These are phyloP conservation scores for Hygrocybe punicea DNA, from an alignment of 768 basidiomycete genomes.

Conservation along the genomic window DNA sequence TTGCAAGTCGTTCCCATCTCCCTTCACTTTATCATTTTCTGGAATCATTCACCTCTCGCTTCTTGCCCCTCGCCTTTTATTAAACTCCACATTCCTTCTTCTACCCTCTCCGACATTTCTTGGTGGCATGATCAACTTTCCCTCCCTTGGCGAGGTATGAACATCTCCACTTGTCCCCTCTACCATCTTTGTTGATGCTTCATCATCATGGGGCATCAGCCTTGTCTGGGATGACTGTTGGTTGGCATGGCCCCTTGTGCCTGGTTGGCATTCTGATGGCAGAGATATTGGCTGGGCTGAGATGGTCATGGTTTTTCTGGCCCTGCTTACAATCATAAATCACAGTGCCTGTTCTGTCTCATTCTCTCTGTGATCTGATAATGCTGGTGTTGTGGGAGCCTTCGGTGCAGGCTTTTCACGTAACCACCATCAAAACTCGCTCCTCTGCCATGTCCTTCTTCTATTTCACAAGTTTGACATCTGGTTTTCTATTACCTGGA, in stretches of 20 bases:
- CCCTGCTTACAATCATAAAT: no score
- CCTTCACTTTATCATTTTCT: constrained; percentile 26
- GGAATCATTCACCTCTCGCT: background rate
- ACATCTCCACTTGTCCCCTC: constrained; percentile 8
- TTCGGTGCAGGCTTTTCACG: no score
- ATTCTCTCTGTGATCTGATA: no score
- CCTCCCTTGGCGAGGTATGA: background rate
- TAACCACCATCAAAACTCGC: no score
- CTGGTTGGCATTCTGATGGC: constrained; percentile 18
- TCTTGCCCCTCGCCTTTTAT: background rate
- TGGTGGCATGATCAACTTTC: constrained; percentile 27
- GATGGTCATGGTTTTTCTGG: no score
- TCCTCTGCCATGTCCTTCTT: no score
- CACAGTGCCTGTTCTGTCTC: no score
- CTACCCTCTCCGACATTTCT: constrained; percentile 21
- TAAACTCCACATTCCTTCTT: constrained; percentile 16
- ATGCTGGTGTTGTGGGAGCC: no score
- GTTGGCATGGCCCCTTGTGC: constrained; percentile 22
- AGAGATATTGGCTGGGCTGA: constrained; percentile 33
- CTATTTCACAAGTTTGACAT: no score
- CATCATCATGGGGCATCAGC: constrained; percentile 19
- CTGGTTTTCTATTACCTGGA: no score
- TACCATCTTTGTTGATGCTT: constrained; percentile 22
- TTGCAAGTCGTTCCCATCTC: constrained; percentile 16
- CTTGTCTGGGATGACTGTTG: constrained; percentile 20